These are phyloP conservation scores for Bassia scoparia DNA, from an alignment of 148 eudicot genomes.

Conservation along the genomic window DNA sequence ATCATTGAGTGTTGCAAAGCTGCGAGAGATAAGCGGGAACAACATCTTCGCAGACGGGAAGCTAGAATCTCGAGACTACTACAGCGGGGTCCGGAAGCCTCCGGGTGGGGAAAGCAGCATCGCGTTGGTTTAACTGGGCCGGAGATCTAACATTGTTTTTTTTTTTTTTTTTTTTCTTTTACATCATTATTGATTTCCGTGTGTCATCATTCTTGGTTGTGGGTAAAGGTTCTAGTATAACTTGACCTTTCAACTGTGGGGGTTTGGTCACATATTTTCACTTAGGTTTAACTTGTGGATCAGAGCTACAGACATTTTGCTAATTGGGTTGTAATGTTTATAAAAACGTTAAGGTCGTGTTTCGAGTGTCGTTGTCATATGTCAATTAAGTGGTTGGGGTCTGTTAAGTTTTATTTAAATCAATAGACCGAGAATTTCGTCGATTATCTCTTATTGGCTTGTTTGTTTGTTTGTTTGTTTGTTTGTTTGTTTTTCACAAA, in stretches of 20 bases:
- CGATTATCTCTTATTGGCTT: neutral
- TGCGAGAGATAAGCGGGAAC: constrained; percentile 85
- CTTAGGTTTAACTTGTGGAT: constrained; percentile 30
- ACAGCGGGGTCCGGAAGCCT: constrained; percentile 93
- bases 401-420: constrained; percentile 23
- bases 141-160: constrained; percentile 36
- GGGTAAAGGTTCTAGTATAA: constrained; percentile 22
- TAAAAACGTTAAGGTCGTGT: constrained; percentile 24
- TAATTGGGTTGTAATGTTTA: constrained; percentile 51
- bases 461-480: too few species aligned
- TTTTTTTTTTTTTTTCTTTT: constrained; percentile 12
- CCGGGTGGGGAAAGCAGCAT: constrained; percentile 98
- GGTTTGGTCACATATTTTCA: constrained; percentile 31
- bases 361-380: constrained; percentile 25
- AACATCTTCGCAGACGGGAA: constrained; percentile 87
- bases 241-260: constrained; percentile 26
- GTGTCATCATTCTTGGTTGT: constrained; percentile 26
- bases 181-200: constrained; percentile 22
- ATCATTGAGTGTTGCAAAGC: constrained; percentile 74
- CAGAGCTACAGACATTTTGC: constrained; percentile 33
- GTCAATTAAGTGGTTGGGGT: constrained; percentile 29
- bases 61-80: constrained; percentile 73
- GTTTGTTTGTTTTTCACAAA: neutral
- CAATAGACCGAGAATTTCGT: constrained; percentile 5
- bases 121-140: constrained; percentile 56